Evolutionary conservation across 1,284 basidiomycete genomes (phyloP).

Genomic region (Exsudoporus floridanus): DNA sequence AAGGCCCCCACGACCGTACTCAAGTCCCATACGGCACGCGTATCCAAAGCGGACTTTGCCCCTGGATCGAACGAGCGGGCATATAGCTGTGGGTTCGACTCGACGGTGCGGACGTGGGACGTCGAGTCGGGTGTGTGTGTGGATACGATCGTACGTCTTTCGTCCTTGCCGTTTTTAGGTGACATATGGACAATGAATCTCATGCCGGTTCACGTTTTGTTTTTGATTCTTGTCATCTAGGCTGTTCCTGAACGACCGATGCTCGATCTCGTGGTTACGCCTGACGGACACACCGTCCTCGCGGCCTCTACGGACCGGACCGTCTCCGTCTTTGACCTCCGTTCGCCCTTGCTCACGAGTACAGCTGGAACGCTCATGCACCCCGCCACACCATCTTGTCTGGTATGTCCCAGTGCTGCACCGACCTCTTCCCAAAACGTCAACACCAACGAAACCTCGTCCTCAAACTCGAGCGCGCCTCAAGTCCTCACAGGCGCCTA

Average conservation of each 20-base stretch:
- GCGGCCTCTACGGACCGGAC: constrained; percentile 70
- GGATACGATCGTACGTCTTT: constrained; percentile 48
- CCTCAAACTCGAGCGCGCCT: not conserved
- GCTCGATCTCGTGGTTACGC: constrained; percentile 51
- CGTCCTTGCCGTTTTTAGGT: not conserved
- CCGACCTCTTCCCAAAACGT: too few relatives aligned
- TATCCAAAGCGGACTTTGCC: constrained; percentile 63
- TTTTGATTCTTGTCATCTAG: constrained; percentile 35
- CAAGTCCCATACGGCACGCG: constrained; percentile 71
- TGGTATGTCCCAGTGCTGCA: constrained; percentile 47
- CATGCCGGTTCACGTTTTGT: too few relatives aligned
- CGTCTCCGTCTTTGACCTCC: constrained; percentile 66
- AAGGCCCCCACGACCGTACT: constrained; percentile 69
- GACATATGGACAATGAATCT: not conserved
- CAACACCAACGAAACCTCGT: not conserved
- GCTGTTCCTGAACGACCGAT: constrained; percentile 69
- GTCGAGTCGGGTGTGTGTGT: constrained; percentile 65
- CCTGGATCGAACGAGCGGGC: constrained; percentile 39
- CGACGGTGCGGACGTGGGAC: constrained; percentile 76
- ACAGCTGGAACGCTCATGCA: constrained; percentile 60
- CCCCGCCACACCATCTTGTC: constrained; percentile 71
- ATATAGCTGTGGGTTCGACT: constrained; percentile 75
- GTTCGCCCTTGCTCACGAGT: constrained; percentile 37
- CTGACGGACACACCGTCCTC: constrained; percentile 46
- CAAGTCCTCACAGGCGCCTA: constrained; percentile 82